phyloP scores from a whole-genome alignment of 2,329 filamentous ascomycete genomes.

The Pseudopithomyces chartarum region DNA sequence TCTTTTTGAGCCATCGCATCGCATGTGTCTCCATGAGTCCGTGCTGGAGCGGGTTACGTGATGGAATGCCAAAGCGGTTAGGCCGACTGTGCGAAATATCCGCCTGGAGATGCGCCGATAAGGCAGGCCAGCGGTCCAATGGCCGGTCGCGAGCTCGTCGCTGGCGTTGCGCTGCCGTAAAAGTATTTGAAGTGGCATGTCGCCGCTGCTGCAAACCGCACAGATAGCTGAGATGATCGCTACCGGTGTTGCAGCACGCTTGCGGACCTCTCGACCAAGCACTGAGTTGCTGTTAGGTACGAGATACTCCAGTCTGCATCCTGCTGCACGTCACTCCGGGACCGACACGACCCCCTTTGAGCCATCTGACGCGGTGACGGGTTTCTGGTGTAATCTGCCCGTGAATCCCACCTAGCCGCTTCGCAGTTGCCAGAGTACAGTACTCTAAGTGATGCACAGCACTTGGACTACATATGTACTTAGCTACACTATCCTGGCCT shows the following conservation, averaged over 20 bases:
- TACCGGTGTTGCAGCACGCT: slow-evolving; percentile 19
- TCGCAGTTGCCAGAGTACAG: too few species aligned
- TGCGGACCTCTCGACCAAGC: slow-evolving; percentile 28
- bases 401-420: not conserved
- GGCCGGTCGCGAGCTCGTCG: slow-evolving; percentile 21
- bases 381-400: not conserved
- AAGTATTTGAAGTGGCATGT: slow-evolving; percentile 31
- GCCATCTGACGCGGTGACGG: too few species aligned
- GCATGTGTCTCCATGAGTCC: slow-evolving; percentile 35
- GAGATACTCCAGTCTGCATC: slow-evolving; percentile 12
- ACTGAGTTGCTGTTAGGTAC: slow-evolving; percentile 46
- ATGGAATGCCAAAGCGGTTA: slow-evolving; percentile 28
- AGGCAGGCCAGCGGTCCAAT: slow-evolving; percentile 34
- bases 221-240: slow-evolving; percentile 22
- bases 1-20: slow-evolving; percentile 38
- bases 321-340: slow-evolving; percentile 4
- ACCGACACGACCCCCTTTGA: not conserved
- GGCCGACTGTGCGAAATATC: slow-evolving; percentile 11
- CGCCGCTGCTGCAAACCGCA: slow-evolving; percentile 20
- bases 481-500: too few species aligned
- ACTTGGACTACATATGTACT: too few species aligned
- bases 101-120: slow-evolving; percentile 27
- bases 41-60: slow-evolving; percentile 27
- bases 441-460: too few species aligned
- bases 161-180: slow-evolving; percentile 35